These are phyloP conservation scores for Holtermannia corniformis DNA, from an alignment of 768 basidiomycete species.

Conservation along the genomic window DNA sequence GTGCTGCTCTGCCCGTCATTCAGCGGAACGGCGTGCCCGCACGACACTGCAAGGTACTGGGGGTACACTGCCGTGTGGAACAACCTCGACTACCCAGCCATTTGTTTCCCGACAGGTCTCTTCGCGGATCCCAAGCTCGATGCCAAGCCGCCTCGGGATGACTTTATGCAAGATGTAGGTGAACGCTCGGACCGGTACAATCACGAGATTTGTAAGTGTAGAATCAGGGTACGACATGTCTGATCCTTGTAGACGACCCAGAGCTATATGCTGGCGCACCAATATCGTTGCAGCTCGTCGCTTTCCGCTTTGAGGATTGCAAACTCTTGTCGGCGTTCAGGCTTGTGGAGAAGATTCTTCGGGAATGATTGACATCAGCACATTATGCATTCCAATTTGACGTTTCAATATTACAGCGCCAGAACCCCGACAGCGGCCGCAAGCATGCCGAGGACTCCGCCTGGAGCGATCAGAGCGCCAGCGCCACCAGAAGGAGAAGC, in stretches of 20 bases:
- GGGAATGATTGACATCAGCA: not conserved
- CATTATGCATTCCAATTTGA: too few relatives aligned
- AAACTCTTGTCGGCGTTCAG: slow-evolving; percentile 4
- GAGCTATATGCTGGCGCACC: slow-evolving; percentile 9
- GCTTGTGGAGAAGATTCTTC: not conserved
- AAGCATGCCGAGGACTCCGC: not conserved
- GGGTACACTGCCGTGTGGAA: slow-evolving; percentile 30
- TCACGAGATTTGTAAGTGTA: not conserved
- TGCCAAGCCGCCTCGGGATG: slow-evolving; percentile 1
- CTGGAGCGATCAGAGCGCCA: not conserved
- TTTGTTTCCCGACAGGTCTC: slow-evolving; percentile 24
- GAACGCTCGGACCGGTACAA: not conserved
- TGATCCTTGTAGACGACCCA: slow-evolving; percentile 7
- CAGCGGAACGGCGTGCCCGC: slow-evolving; percentile 16
- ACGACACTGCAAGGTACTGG: slow-evolving; percentile 26
- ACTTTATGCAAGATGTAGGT: slow-evolving; percentile 2
- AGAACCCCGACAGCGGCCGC: not conserved
- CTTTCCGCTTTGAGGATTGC: slow-evolving; percentile 14
- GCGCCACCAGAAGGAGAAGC: not conserved
- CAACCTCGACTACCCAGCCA: slow-evolving; percentile 28
- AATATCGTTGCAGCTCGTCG: slow-evolving; percentile 16
- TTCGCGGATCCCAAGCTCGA: slow-evolving; percentile 9
- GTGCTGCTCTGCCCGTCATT: slow-evolving; percentile 18
- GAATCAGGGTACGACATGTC: not conserved
- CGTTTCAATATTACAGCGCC: not conserved